A percentile compares a stretch with the other conserved stretches of the same genome.
These are phyloP conservation scores for Priceomyces melissophilus DNA, from an alignment of 805 yeast species.

Conservation along the genomic window DNA sequence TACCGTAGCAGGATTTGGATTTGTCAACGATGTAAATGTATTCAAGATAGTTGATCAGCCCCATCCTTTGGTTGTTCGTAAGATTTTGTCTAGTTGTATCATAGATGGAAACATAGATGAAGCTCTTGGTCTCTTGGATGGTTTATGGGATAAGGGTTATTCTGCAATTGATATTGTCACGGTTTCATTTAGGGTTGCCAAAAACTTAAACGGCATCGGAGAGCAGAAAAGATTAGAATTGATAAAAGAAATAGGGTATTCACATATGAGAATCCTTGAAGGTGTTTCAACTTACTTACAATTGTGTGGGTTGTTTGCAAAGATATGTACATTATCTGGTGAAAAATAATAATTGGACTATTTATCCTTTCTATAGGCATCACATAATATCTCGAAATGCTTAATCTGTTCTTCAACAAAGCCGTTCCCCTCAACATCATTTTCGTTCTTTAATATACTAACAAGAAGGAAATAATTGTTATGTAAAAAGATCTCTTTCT, in stretches of 20 bases:
- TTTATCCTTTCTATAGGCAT: constrained; percentile 28
- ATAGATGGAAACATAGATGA: constrained; percentile 49
- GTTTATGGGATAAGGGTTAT: constrained; percentile 86
- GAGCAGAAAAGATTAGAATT: constrained; percentile 72
- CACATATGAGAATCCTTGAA: constrained; percentile 89
- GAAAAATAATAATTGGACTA: neutral
- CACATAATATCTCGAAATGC: constrained; percentile 39
- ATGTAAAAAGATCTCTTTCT: constrained; percentile 67
- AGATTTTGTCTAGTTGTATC: constrained; percentile 47
- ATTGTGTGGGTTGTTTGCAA: constrained; percentile 77
- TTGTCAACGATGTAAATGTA: constrained; percentile 89
- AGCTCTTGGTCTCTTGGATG: constrained; percentile 60
- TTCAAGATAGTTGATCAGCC: constrained; percentile 96
- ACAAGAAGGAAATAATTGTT: constrained; percentile 64
- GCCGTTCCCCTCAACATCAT: constrained; percentile 15
- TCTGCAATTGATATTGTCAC: constrained; percentile 90
- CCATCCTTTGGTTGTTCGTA: constrained; percentile 81
- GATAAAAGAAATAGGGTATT: constrained; percentile 82
- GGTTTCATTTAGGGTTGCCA: constrained; percentile 84
- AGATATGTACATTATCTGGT: constrained; percentile 31
- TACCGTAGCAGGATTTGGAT: constrained; percentile 89
- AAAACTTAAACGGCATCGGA: constrained; percentile 61
- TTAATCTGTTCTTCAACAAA: constrained; percentile 34
- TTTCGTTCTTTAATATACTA: constrained; percentile 49
- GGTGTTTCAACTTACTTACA: constrained; percentile 90